phyloP scores from a whole-genome alignment of 1,284 basidiomycete genomes.

The Melampsora americana region DNA sequence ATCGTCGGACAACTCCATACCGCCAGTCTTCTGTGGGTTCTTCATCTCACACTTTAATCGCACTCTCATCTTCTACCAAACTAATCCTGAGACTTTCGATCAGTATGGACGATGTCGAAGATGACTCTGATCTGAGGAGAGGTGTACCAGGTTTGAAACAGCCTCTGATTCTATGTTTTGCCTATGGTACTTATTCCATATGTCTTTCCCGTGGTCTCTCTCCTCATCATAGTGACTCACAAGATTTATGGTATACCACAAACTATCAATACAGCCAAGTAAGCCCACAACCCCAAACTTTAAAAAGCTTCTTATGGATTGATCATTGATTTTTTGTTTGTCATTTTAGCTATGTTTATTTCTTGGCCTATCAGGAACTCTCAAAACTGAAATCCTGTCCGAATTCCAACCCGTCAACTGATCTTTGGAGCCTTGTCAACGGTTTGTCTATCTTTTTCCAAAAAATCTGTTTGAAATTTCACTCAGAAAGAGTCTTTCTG shows the following conservation, averaged over 20 bases:
- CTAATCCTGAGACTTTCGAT: constrained; percentile 4
- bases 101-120: constrained; percentile 96
- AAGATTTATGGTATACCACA: constrained; percentile 94
- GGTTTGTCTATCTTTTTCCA: constrained; percentile 2
- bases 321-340: constrained; percentile 74
- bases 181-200: background rate
- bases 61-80: background rate
- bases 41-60: background rate
- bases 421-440: constrained; percentile 39
- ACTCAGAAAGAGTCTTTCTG: background rate
- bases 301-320: constrained; percentile 62
- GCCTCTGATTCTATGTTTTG: background rate
- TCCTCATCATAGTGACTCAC: constrained; percentile 68
- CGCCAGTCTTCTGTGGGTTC: constrained; percentile 74
- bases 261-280: constrained; percentile 92
- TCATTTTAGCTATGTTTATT: constrained; percentile 47
- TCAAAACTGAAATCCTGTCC: constrained; percentile 1
- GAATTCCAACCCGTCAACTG: background rate
- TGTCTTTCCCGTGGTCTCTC: constrained; percentile 25
- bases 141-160: constrained; percentile 68
- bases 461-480: background rate
- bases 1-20: constrained; percentile 93
- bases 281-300: constrained; percentile 80
- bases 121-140: constrained; percentile 82
- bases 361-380: constrained; percentile 41